Conservation (phyloP, 192 early-diverging fungal species). For the Linnemannia hyalina region DNA sequence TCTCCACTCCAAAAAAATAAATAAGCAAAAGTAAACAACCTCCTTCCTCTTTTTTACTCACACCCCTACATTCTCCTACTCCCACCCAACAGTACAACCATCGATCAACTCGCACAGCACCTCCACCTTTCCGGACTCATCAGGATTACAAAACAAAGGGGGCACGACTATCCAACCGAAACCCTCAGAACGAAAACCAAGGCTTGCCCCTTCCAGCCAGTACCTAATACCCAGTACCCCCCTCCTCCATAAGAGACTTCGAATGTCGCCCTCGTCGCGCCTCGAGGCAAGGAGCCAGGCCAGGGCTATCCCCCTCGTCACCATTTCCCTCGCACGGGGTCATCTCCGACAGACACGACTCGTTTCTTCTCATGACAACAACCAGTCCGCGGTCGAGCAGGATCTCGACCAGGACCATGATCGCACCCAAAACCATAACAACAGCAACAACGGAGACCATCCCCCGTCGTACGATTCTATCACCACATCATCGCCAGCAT, state of each 20-base stretch:
- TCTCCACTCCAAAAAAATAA: slow-evolving; percentile 1
- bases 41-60: too few species aligned
- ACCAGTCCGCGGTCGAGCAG: not conserved
- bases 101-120: too few species aligned
- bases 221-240: not conserved
- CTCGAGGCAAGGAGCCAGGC: slow-evolving; percentile 27
- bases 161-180: too few species aligned
- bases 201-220: too few species aligned
- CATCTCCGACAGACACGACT: slow-evolving; percentile 39
- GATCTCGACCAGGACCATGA: not conserved
- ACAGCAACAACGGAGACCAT: slow-evolving; percentile 1
- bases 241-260: not conserved
- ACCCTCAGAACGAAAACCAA: too few species aligned
- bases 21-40: not conserved
- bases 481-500: not conserved
- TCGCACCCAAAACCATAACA: not conserved
- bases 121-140: too few species aligned
- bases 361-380: not conserved
- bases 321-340: slow-evolving; percentile 39
- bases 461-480: slow-evolving; percentile 33
- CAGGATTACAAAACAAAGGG: too few species aligned
- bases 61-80: too few species aligned
- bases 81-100: too few species aligned
- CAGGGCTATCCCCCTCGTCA: slow-evolving; percentile 51
- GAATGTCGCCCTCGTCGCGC: slow-evolving; percentile 25